Evolutionary conservation across 768 basidiomycete species (phyloP).

Genomic region (Gloeophyllum trabeum): DNA sequence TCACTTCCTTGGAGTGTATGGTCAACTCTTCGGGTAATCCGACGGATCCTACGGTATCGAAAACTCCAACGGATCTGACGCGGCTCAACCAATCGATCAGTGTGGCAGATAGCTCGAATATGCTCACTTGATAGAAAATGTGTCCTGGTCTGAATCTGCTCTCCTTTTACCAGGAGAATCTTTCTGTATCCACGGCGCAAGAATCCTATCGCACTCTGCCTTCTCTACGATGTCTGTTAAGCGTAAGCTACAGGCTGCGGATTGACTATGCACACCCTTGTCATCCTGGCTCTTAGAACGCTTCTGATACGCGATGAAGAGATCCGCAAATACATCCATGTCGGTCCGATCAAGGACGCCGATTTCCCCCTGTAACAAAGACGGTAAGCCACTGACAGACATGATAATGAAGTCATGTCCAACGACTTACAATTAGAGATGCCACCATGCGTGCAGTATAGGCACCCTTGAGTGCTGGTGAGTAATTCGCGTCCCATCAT

Average conservation of each 20-base stretch:
- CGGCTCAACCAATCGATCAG: too few relatives aligned
- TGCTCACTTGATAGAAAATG: conserved; percentile 46
- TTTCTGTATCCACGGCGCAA: conserved; percentile 43
- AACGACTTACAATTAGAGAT: conserved; percentile 45
- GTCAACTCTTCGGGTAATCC: conserved; percentile 60
- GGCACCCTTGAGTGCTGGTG: conserved; percentile 38
- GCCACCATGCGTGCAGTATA: conserved; percentile 71
- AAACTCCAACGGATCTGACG: conserved; percentile 56
- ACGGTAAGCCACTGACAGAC: not conserved
- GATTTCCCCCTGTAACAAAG: conserved; percentile 43
- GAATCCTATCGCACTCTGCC: conserved; percentile 25
- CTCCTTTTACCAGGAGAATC: conserved; percentile 42
- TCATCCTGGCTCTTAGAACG: conserved; percentile 41
- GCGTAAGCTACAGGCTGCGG: not conserved
- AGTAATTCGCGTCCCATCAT: not conserved
- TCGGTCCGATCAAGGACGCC: conserved; percentile 60
- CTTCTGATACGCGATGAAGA: conserved; percentile 52
- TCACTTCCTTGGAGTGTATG: conserved; percentile 28
- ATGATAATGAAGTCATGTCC: not conserved
- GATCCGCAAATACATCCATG: conserved; percentile 61
- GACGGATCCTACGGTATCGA: conserved; percentile 68
- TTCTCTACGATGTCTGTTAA: conserved; percentile 19
- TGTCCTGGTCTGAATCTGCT: conserved; percentile 29
- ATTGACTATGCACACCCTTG: conserved; percentile 21
- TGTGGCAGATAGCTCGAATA: too few relatives aligned